phyloP scores from a whole-genome alignment of 2,329 filamentous ascomycete genomes.

The Penicillium sclerotigenum region DNA sequence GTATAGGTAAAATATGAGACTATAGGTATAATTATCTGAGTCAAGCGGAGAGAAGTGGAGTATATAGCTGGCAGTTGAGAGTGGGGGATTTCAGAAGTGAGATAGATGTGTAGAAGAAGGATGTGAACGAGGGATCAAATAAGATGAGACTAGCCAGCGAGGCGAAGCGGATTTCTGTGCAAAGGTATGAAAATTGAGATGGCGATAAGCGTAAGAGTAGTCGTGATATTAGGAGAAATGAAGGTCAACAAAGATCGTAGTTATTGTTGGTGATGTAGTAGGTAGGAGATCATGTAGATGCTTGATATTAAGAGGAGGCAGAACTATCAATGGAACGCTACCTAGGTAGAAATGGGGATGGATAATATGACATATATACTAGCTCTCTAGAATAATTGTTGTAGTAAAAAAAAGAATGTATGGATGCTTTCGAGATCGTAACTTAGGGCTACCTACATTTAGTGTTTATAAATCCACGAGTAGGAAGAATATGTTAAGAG shows the following conservation, averaged over 20 bases:
- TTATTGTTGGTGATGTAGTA: neutral
- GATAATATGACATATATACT: neutral
- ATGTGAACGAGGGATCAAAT: neutral
- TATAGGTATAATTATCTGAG: neutral
- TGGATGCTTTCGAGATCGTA: neutral
- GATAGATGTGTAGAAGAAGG: neutral
- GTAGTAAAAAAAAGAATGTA: neutral
- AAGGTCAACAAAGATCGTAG: neutral
- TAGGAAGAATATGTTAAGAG: neutral
- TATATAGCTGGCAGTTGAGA: neutral
- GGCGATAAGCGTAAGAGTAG: neutral
- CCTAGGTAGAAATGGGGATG: too few relatives aligned
- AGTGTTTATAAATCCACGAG: neutral
- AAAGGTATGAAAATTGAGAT: neutral
- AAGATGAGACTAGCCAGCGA: neutral
- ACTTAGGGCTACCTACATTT: neutral
- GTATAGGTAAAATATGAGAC: neutral
- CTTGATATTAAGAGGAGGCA: neutral
- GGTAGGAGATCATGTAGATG: neutral
- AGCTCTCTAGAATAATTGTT: neutral
- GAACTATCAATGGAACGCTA: neutral
- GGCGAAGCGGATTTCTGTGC: neutral
- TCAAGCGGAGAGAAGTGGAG: neutral
- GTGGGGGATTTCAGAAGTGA: neutral
- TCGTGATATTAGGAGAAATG: neutral